These are phyloP conservation scores for Mortierella sp. DNA, from an alignment of 371 early-diverging fungal genomes.

Conservation along the genomic window DNA sequence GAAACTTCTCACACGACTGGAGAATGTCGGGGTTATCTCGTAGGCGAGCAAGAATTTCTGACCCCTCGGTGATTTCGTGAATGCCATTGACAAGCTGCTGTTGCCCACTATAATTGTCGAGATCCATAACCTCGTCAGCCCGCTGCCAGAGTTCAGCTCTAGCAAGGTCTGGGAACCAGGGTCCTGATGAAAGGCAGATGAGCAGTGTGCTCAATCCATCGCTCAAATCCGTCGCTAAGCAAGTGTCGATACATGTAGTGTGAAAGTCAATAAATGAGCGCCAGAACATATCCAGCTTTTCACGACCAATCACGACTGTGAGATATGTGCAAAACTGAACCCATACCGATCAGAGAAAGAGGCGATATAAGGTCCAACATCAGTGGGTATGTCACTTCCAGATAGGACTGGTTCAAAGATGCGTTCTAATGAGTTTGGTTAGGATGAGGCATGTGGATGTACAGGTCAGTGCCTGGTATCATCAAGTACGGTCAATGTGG, in stretches of 20 bases:
- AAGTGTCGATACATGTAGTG: no score
- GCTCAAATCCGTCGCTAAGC: conserved; percentile 1
- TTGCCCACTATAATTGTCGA: conserved; percentile 10
- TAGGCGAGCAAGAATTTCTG: conserved; percentile 31
- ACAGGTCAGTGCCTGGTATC: neutral
- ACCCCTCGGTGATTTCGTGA: conserved; percentile 19
- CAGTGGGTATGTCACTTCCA: conserved; percentile 36
- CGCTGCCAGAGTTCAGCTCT: conserved; percentile 24
- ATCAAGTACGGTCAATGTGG: neutral
- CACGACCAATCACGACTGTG: no score
- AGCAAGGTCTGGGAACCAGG: conserved; percentile 35
- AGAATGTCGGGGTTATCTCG: conserved; percentile 24
- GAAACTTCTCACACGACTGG: conserved; percentile 21
- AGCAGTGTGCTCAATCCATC: conserved; percentile 17
- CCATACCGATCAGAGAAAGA: conserved; percentile 18
- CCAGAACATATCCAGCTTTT: conserved; percentile 1
- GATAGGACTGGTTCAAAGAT: conserved; percentile 22
- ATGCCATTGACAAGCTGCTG: conserved; percentile 19
- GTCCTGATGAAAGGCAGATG: conserved; percentile 43
- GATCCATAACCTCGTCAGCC: conserved; percentile 3
- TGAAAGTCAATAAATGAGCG: no score
- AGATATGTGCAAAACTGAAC: no score
- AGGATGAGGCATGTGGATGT: neutral
- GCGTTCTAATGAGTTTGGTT: conserved; percentile 18
- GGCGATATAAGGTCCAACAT: conserved; percentile 37